Evolutionary conservation across 805 yeast species (phyloP), one percentile per base, ranked within the genome.

Genomic region (Pichia californica): DNA sequence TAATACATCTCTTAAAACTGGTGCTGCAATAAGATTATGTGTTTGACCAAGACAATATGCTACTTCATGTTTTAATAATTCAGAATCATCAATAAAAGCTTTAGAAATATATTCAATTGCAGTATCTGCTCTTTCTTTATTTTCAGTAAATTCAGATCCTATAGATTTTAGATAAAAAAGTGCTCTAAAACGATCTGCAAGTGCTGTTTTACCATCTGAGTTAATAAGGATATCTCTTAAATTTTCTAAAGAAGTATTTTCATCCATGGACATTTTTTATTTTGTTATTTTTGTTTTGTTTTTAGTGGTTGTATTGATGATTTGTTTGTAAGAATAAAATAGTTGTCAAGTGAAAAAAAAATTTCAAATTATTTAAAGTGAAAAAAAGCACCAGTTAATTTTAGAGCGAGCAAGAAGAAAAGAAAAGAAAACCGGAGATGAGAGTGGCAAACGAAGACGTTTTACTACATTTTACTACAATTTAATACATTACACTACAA

Each of bases 31-130:
- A 53, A 80, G 59, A 67, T 89, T 89, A 61, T 85, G 81, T 37
- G 96, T 89, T 67, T 93, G 99, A 36, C 99, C 99, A 47, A 93
- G 69, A 11, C 91, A 97, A 58, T 93, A 93, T 7, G 99, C 98
- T 44, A 93, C 94, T 67, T 93, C 99, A 60, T 93, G 99, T 68
- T 94, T 94, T 60, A 93, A 73, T 42, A 93, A 74, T 65, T 94
- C 99, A 18, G 94, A 82, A 41, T 77, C 76, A 59, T 87, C 95
- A 31, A 64, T 63, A 59, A 93, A 93, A 49, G 91, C 82, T 55
- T 78, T 89, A 36, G 88, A 85, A 52, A 93, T 91, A 67, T 87
- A 86, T 41, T 83, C 76, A 43, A 91, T 76, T 40, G 93, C 94
- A 41, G 53, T 66, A 43, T 71, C 67, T 20, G 95, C 95, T 35